Evolutionary conservation across 2,329 filamentous ascomycete species (phyloP), one percentile per base, ranked within the genome.

Genomic region (Hymenoscyphus fructigenus): DNA sequence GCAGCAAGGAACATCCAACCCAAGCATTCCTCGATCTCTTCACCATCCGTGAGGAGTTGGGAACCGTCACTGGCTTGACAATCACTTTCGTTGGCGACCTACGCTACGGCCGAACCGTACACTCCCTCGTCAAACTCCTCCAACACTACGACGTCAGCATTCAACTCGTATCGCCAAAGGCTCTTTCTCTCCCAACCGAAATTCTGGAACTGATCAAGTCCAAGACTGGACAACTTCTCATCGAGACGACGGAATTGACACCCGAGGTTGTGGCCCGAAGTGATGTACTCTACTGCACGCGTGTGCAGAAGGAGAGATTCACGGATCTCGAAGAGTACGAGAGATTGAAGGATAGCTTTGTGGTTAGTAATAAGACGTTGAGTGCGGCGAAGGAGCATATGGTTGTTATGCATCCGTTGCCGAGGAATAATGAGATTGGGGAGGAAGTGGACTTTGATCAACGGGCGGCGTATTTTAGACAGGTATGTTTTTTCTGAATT

Each of bases 371-470:
- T 77, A 87, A 88, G 72, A 91, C 94, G 23, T 84, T 99, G 74
- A 93, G 92, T 82, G 84, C 93, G 74, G 93, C 95, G 61, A 99
- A 99, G 88, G 85, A 84, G 77, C 90, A 91, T 75, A 97, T 96
- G 88, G 87, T 97, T 69, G 91, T 99, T 69, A 88, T 99, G 88
- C 95, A 99, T 80, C 95, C 95, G 65, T 84, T 99, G 75, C 95
- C 95, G 50, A 86, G 95, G 75, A 98, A 98, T 75, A 88, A 90
- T 70, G 95, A 99, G 84, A 89, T 99, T 76, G 88, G 89, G 38
- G 92, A 96, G 80, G 95, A 99, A 82, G 93, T 99, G 59, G 95
- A 99, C 79, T 97, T 96, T 81, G 95, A 99, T 81, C 92, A 96
- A 77, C 84, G 95, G 73, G 95, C 95, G 65, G 94, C 95, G 63